These are phyloP conservation scores for Penicillium sp. DNA, from an alignment of 2,329 filamentous ascomycete genomes.

Conservation along the genomic window DNA sequence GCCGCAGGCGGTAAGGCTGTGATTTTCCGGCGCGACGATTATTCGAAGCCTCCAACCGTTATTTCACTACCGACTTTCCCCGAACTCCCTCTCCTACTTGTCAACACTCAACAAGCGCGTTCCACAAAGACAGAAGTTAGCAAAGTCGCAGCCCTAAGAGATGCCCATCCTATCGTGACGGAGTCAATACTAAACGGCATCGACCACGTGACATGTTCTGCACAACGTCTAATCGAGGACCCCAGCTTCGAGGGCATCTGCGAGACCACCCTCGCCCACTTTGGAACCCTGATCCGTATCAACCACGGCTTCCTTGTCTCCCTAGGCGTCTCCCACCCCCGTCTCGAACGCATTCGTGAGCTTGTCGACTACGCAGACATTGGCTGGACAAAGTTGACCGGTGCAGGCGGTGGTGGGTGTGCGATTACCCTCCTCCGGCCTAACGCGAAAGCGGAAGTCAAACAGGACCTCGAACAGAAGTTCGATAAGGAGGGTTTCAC, in stretches of 20 bases:
- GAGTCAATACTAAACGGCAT: conserved; percentile 81
- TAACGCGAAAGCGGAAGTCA: conserved; percentile 53
- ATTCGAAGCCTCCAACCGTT: conserved; percentile 72
- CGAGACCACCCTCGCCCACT: conserved; percentile 61
- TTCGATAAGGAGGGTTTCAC: conserved; percentile 71
- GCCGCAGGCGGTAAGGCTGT: conserved; percentile 91
- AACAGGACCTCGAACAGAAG: conserved; percentile 63
- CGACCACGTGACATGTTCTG: conserved; percentile 60
- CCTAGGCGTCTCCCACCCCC: conserved; percentile 89
- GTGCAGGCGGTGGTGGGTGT: conserved; percentile 91
- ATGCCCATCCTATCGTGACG: conserved; percentile 71
- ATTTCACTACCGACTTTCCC: conserved; percentile 81
- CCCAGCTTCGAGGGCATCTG: conserved; percentile 66
- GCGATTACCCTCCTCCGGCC: conserved; percentile 86
- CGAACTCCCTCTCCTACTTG: conserved; percentile 81
- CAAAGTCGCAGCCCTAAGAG: conserved; percentile 74
- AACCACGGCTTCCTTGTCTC: conserved; percentile 93
- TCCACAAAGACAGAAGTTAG: conserved; percentile 82
- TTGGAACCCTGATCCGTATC: conserved; percentile 86
- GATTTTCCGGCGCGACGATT: conserved; percentile 78
- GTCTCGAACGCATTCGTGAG: conserved; percentile 86
- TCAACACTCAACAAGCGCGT: conserved; percentile 84
- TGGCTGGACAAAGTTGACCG: conserved; percentile 96
- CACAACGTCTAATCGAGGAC: conserved; percentile 54
- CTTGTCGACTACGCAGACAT: conserved; percentile 84